Base-by-base conservation (phyloP, 106 monocot genomes). In the Triglochin maritima region DNA sequence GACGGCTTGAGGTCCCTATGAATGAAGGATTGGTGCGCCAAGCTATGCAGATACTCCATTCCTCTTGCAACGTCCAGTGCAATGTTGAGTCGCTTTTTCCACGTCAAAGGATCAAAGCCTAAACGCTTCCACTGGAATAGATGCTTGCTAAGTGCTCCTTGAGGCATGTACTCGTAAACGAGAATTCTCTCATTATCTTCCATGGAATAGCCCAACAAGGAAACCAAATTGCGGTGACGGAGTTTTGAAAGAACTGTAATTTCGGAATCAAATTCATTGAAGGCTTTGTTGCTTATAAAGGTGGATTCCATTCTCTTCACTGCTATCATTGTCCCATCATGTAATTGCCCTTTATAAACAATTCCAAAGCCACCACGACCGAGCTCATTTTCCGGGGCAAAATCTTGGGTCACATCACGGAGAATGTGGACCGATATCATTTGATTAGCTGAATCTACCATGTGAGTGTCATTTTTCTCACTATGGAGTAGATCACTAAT, bases 1-100 rank as follows among this genome's bases (percentile, higher is more conserved):
- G 88, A 78, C 2, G 85, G 80, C 50, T 89, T 89, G 9, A 89
- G 78, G 68, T 89, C 88, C 69, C 88, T 81, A 68, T 89, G 88
- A 46, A 89, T 89, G 70, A 82, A 89, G 57, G 46, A 67, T 56
- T 89, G 82, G 48, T 82, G 77, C 47, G 82, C 88, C 56, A 89
- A 67, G 69, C 62, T 85, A 62, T 89, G 88, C 70, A 89, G 85
- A 67, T 89, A 89, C 49, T 89, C 88, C 80, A 85, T 78, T 45
- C 77, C 88, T 50, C 85, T 65, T 9, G 88, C 85, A 53, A 89
- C 88, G 73, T 89, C 88, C 15, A 89, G 45, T 43, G 88, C 88
- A 48, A 89, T 80, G 44, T 82, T 78, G 12, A 89, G 78, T 78
- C 88, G 72, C 75, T 66, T 82, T 62, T 77, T 85, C 85, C 85